These are phyloP conservation scores for Boletus speciosus DNA, from an alignment of 768 basidiomycete genomes.

Conservation along the genomic window DNA sequence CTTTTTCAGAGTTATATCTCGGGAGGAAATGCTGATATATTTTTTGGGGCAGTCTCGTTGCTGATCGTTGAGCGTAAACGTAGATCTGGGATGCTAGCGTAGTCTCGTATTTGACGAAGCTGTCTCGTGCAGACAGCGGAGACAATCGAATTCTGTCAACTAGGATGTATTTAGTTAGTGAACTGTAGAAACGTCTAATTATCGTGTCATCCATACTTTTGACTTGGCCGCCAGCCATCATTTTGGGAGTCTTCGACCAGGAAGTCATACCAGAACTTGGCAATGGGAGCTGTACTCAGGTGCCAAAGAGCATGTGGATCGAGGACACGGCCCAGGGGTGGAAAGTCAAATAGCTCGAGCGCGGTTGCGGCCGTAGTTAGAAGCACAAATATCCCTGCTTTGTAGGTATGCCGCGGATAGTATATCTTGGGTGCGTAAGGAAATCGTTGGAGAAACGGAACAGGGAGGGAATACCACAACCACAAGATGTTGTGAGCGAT, in stretches of 20 bases:
- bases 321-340: slow-evolving; percentile 67
- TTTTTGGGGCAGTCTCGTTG: slow-evolving; percentile 27
- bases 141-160: slow-evolving; percentile 8
- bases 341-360: slow-evolving; percentile 90
- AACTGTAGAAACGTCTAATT: slow-evolving; percentile 1
- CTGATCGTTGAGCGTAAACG: slow-evolving; percentile 31
- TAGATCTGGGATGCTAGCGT: slow-evolving; percentile 13
- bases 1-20: background rate
- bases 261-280: slow-evolving; percentile 83
- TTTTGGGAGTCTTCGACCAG: slow-evolving; percentile 70
- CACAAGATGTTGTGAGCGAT: slow-evolving; percentile 79
- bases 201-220: slow-evolving; percentile 21
- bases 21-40: background rate
- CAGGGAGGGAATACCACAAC: slow-evolving; percentile 62
- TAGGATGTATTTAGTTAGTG: slow-evolving; percentile 10
- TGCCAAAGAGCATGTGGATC: slow-evolving; percentile 98
- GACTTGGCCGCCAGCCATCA: slow-evolving; percentile 56
- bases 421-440: slow-evolving; percentile 52
- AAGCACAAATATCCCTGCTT: slow-evolving; percentile 58
- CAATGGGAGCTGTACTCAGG: slow-evolving; percentile 74
- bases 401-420: slow-evolving; percentile 51
- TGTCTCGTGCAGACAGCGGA: background rate
- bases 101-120: background rate
- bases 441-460: slow-evolving; percentile 52
- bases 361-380: slow-evolving; percentile 71